Percentiles rank a stretch among this genome's conserved stretches.
phyloP scores from a whole-genome alignment of 345 rosid species.

The Euphorbia pulcherrima region DNA sequence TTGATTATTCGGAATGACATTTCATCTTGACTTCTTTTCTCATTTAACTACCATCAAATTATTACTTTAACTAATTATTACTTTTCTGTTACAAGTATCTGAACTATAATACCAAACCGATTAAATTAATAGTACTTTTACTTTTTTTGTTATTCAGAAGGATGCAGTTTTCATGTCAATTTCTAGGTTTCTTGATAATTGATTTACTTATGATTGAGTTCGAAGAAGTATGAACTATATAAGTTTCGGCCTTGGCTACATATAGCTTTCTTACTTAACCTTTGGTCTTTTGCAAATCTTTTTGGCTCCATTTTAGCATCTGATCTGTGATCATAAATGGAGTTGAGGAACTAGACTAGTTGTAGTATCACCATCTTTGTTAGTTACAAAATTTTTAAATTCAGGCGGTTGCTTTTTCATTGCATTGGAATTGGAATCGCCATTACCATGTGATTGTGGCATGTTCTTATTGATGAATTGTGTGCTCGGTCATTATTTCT shows the following conservation, averaged over 20 bases:
- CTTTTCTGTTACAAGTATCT: background rate
- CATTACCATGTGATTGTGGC: background rate
- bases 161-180: background rate
- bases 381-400: background rate
- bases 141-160: background rate
- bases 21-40: background rate
- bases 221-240: background rate
- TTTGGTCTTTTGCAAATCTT: background rate
- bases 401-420: background rate
- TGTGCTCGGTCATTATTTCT: background rate
- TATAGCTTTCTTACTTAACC: background rate
- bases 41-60: background rate
- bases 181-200: background rate
- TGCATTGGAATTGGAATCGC: background rate
- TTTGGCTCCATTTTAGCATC: background rate
- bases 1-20: background rate
- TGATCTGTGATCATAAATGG: too few relatives aligned
- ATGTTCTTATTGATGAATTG: background rate
- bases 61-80: background rate
- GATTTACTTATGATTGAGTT: slow-evolving; percentile 7
- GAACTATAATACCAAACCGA: background rate
- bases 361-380: background rate
- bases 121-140: background rate
- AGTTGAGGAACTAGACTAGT: background rate
- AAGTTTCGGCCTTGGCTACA: background rate